Evolutionary conservation across 1,139 yeast genomes (phyloP).

Genomic region (Yamadazyma siamensis): DNA sequence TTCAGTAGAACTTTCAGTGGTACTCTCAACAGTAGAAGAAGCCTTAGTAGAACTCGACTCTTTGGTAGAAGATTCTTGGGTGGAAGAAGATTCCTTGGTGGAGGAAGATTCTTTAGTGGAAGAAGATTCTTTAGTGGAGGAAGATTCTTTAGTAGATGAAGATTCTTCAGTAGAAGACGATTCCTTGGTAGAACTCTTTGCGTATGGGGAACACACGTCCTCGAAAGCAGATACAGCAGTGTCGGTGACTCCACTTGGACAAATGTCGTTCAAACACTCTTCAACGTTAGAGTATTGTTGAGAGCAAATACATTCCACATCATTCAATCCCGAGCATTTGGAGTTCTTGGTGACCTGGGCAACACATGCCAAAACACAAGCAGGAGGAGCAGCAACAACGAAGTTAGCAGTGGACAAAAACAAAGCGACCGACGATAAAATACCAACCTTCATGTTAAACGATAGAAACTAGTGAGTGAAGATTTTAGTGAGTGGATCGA

Average conservation of each 20-base stretch:
- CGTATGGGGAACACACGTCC: constrained; percentile 46
- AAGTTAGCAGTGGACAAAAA: constrained; percentile 48
- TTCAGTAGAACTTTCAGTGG: constrained; percentile 9
- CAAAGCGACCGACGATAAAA: constrained; percentile 10
- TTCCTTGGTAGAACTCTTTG: constrained; percentile 19
- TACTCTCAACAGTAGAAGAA: constrained; percentile 24
- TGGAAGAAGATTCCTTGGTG: constrained; percentile 12
- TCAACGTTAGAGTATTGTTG: constrained; percentile 48
- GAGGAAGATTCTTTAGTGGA: constrained; percentile 13
- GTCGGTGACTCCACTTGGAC: constrained; percentile 61
- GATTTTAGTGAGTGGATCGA: constrained; percentile 2
- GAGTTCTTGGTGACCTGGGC: constrained; percentile 60
- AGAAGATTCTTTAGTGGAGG: constrained; percentile 26
- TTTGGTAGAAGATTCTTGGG: constrained; percentile 13
- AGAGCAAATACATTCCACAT: constrained; percentile 64
- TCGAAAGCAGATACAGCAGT: constrained; percentile 58
- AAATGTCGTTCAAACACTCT: constrained; percentile 57
- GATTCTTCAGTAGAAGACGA: constrained; percentile 23
- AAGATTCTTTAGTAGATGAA: constrained; percentile 26
- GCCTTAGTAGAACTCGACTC: constrained; percentile 13
- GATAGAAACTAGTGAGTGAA: too few relatives aligned
- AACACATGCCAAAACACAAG: constrained; percentile 87
- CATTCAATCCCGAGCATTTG: constrained; percentile 55
- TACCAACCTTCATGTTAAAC: constrained; percentile 7
- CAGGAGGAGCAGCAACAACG: constrained; percentile 77